These are phyloP conservation scores for Prunella vulgaris DNA, from an alignment of 257 asterid genomes.

Conservation along the genomic window DNA sequence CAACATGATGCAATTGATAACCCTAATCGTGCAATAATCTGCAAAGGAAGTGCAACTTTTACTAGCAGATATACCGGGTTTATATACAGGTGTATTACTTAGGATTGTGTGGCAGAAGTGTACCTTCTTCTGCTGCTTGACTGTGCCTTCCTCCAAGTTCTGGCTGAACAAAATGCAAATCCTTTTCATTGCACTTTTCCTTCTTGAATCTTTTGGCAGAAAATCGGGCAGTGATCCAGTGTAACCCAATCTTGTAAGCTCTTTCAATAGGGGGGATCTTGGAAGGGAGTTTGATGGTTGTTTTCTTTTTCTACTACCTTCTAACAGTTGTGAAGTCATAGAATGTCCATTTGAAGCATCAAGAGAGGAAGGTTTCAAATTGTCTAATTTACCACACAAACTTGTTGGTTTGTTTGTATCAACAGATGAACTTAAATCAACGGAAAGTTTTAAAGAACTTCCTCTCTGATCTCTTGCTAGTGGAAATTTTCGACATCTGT, in stretches of 20 bases:
- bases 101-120: background rate
- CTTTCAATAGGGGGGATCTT: conserved; percentile 55
- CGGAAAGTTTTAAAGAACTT: conserved; percentile 17
- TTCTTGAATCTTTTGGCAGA: conserved; percentile 55
- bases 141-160: conserved; percentile 45
- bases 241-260: conserved; percentile 63
- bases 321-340: conserved; percentile 22
- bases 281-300: conserved; percentile 21
- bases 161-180: conserved; percentile 68
- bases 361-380: conserved; percentile 15
- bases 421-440: conserved; percentile 22
- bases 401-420: conserved; percentile 26
- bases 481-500: conserved; percentile 27
- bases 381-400: conserved; percentile 25
- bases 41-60: conserved; percentile 22
- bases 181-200: conserved; percentile 33
- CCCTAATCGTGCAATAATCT: conserved; percentile 58
- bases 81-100: background rate
- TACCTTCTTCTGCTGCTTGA: conserved; percentile 65
- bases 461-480: conserved; percentile 23
- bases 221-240: conserved; percentile 45
- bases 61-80: background rate
- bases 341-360: conserved; percentile 23
- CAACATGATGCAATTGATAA: conserved; percentile 49
- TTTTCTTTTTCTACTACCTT: conserved; percentile 28